phyloP scores from a whole-genome alignment of 192 early-diverging fungal species.

The Coemansia sp. region DNA sequence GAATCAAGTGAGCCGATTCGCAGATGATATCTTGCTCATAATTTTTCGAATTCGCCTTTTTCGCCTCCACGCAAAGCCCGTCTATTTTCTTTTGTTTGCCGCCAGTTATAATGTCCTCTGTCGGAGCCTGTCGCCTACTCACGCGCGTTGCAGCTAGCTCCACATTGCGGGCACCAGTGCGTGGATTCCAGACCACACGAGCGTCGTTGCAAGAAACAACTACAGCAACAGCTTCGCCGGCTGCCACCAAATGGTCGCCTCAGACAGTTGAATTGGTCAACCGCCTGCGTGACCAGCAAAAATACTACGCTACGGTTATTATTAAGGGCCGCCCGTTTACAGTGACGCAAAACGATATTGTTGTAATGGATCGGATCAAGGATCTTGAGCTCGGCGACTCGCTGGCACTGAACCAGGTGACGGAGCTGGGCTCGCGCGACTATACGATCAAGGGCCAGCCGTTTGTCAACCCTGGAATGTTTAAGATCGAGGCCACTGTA shows the following conservation, averaged over 20 bases:
- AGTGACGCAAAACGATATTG: conserved; percentile 84
- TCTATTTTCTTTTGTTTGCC: conserved; percentile 1
- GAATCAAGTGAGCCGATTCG: background rate
- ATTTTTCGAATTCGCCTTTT: background rate
- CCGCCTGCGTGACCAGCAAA: conserved; percentile 64
- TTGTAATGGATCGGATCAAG: conserved; percentile 79
- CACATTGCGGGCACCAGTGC: background rate
- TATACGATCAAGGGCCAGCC: conserved; percentile 86
- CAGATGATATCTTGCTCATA: background rate
- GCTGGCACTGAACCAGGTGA: conserved; percentile 79
- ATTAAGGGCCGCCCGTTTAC: conserved; percentile 85
- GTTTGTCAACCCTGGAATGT: conserved; percentile 71
- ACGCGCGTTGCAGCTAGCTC: background rate
- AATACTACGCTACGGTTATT: conserved; percentile 85
- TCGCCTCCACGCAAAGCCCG: background rate
- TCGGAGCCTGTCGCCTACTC: conserved; percentile 6
- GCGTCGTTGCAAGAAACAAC: background rate
- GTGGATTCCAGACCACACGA: conserved; percentile 5
- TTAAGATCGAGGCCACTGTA: conserved; percentile 78
- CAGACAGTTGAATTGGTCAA: conserved; percentile 28
- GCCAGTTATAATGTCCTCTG: conserved; percentile 10
- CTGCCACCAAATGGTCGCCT: conserved; percentile 31
- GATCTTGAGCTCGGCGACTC: conserved; percentile 86
- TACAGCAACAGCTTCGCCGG: conserved; percentile 4
- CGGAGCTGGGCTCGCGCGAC: conserved; percentile 81